A percentile compares a stretch with the other conserved stretches of the same genome.
Evolutionary conservation across 164 flowering plant genomes (phyloP).

Genomic region (Liriodendron chinense): DNA sequence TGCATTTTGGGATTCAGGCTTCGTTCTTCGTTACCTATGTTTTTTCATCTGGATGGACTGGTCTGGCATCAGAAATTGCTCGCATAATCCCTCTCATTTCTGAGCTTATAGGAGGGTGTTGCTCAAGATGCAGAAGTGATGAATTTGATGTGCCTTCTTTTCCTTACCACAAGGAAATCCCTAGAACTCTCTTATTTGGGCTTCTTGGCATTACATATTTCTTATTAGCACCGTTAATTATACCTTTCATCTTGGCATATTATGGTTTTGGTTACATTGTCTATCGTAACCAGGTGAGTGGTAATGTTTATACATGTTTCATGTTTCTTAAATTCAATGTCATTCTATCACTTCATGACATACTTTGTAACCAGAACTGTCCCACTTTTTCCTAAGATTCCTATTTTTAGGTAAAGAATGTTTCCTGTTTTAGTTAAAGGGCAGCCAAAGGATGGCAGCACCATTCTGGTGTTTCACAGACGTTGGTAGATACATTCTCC

Average conservation of each 20-base stretch:
- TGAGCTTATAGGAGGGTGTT: conserved; percentile 36
- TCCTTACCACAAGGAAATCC: conserved; percentile 64
- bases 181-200: conserved; percentile 70
- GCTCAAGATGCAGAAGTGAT: conserved; percentile 22
- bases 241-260: conserved; percentile 81
- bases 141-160: conserved; percentile 56
- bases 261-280: conserved; percentile 75
- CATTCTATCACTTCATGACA: not conserved
- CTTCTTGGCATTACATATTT: conserved; percentile 89
- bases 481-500: no score
- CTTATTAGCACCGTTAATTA: conserved; percentile 83
- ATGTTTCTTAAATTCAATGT: not conserved
- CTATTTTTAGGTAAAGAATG: not conserved
- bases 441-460: not conserved
- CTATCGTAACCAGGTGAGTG: conserved; percentile 82
- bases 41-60: conserved; percentile 93
- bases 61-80: conserved; percentile 64
- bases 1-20: conserved; percentile 47
- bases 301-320: not conserved
- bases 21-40: conserved; percentile 89
- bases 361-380: not conserved
- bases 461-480: not conserved
- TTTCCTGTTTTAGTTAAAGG: not conserved
- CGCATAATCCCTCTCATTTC: conserved; percentile 44
- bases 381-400: not conserved